Evolutionary conservation across 345 rosid genomes (phyloP), one percentile per base, ranked within the genome.

Genomic region (Corchorus capsularis): DNA sequence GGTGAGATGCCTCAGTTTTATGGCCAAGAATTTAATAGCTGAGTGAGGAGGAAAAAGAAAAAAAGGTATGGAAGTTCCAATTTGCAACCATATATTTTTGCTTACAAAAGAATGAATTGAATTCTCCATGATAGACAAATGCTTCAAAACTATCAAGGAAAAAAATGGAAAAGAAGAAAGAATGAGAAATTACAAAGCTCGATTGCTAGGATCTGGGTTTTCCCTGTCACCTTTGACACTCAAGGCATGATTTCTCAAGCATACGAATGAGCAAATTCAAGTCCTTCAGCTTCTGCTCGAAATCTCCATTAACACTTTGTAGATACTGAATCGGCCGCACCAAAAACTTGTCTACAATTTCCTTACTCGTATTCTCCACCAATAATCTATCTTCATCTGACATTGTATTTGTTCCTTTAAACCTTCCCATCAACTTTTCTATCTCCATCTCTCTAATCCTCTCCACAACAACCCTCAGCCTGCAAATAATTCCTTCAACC

Each of bases 311-410:
- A 5, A 6, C 10, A 14, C 46, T 11, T 69, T 10, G 52, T 9
- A 69, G 17, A 10, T 69, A 69, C 13, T 69, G 32, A 35, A 69
- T 1, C 0, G 73, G 73, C 12, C 46, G 60, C 32, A 9, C 5
- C 61, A 69, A 52, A 69, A 69, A 16, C 73, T 17, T 69, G 61
- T 52, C 46, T 2, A 35, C 61, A 2, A 52, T 69, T 35, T 69
- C 73, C 52, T 17, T 52, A 17, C 73, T 69, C 1, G 19, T 17
- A 35, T 17, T 69, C 10, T 69, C 73, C 32, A 69, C 61, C 73
- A 69, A 34, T 39, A 69, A 34, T 69, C 45, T 69, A 35, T 69
- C 73, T 69, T 69, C 61, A 16, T 52, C 61, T 10, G 61, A 52
- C 61, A 67, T 67, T 67, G 43, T 39, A 6, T 39, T 39, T 39